Evolutionary conservation across 176 grass and related monocot genomes (phyloP).

Genomic region (Carex kokanica): DNA sequence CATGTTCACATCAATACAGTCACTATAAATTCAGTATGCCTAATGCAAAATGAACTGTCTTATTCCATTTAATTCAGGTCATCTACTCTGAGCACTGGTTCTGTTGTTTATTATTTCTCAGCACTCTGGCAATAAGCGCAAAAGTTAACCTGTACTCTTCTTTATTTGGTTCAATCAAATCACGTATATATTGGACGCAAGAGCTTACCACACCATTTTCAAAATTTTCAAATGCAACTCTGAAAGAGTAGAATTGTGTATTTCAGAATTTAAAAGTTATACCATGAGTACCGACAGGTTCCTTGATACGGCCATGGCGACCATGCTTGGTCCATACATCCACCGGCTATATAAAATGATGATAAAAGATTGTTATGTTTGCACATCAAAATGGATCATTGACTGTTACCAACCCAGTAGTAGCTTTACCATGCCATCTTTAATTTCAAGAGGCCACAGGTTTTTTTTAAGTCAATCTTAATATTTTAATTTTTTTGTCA

Average conservation of each 20-base stretch:
- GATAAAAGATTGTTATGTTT: constrained; percentile 4
- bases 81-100: background rate
- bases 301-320: constrained; percentile 75
- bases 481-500: background rate
- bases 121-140: background rate
- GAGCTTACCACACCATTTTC: background rate
- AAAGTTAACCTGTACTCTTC: background rate
- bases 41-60: background rate
- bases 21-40: background rate
- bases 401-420: background rate
- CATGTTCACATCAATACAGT: background rate
- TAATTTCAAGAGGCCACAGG: background rate
- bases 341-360: constrained; percentile 53
- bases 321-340: constrained; percentile 90
- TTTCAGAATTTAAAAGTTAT: constrained; percentile 13
- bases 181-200: background rate
- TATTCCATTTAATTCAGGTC: background rate
- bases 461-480: background rate
- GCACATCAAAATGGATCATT: background rate
- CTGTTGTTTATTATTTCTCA: background rate
- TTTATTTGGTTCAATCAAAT: constrained; percentile 6
- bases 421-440: background rate
- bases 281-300: constrained; percentile 95
- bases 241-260: background rate
- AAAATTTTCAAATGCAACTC: background rate